phyloP scores from a whole-genome alignment of 768 basidiomycete species.

The Hericium erinaceus region DNA sequence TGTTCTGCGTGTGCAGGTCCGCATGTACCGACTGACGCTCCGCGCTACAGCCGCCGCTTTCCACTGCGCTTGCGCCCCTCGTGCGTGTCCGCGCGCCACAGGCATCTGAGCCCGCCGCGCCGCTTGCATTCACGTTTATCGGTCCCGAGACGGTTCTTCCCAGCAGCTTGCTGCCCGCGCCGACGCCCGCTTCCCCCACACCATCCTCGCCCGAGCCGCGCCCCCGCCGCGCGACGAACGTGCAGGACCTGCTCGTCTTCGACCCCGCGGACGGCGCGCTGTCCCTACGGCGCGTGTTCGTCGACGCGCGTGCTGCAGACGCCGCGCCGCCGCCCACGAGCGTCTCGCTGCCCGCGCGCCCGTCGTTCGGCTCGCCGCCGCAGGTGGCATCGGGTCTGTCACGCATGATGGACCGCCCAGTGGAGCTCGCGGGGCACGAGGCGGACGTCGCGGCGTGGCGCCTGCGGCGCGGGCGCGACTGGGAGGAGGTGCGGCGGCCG shows the following conservation, averaged over 20 bases:
- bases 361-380: slow-evolving; percentile 30
- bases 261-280: slow-evolving; percentile 50
- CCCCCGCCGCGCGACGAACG: slow-evolving; percentile 31
- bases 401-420: slow-evolving; percentile 26
- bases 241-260: slow-evolving; percentile 62
- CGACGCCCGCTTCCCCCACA: slow-evolving; percentile 17
- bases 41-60: slow-evolving; percentile 34
- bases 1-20: not conserved
- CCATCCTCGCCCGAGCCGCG: slow-evolving; percentile 20
- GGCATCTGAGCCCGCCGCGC: slow-evolving; percentile 22
- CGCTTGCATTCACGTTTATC: slow-evolving; percentile 52
- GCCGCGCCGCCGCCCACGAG: slow-evolving; percentile 31
- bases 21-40: not conserved
- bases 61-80: slow-evolving; percentile 47
- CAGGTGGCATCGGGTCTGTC: slow-evolving; percentile 24
- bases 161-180: slow-evolving; percentile 29
- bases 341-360: slow-evolving; percentile 50
- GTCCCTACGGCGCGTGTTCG: slow-evolving; percentile 41
- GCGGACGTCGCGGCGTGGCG: slow-evolving; percentile 56
- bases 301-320: slow-evolving; percentile 29
- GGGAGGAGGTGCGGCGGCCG: slow-evolving; percentile 41
- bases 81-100: slow-evolving; percentile 37
- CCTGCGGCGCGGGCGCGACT: slow-evolving; percentile 40
- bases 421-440: slow-evolving; percentile 29
- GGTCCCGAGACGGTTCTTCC: slow-evolving; percentile 25